These are phyloP conservation scores for Diaporthe vaccinii DNA, from an alignment of 2,329 filamentous ascomycete genomes.

Conservation along the genomic window DNA sequence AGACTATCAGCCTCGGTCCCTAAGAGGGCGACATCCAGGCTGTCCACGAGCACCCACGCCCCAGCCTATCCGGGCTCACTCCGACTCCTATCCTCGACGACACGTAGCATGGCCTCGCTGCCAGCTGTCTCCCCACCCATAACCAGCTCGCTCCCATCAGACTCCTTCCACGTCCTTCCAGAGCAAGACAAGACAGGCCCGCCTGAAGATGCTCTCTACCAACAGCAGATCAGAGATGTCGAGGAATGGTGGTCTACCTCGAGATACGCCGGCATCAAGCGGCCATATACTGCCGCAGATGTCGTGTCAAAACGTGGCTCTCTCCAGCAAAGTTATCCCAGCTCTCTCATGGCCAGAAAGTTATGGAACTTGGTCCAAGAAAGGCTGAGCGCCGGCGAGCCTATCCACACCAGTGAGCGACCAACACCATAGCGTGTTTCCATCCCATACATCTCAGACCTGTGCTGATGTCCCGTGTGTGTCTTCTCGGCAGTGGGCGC, in stretches of 20 bases:
- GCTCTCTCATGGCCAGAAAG: constrained; percentile 94
- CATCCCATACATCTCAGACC: neutral
- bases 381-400: constrained; percentile 81
- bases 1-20: constrained; percentile 37
- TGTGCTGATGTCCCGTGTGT: constrained; percentile 3
- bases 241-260: constrained; percentile 91
- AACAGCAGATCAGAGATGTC: constrained; percentile 86
- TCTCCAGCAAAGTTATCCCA: constrained; percentile 88
- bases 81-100: constrained; percentile 55
- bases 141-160: constrained; percentile 73
- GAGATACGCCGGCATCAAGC: constrained; percentile 88
- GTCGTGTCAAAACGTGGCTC: constrained; percentile 94
- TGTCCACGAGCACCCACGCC: neutral
- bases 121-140: constrained; percentile 72
- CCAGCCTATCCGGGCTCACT: neutral
- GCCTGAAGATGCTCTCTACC: constrained; percentile 87
- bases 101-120: constrained; percentile 64
- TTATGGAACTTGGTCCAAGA: constrained; percentile 90
- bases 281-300: constrained; percentile 90
- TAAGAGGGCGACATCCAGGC: neutral
- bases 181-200: constrained; percentile 82
- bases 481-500: constrained; percentile 79
- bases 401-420: constrained; percentile 85
- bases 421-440: neutral
- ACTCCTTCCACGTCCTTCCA: constrained; percentile 88